A percentile compares a stretch with the other conserved stretches of the same genome.
phyloP scores from a whole-genome alignment of 2,329 filamentous ascomycete species.

The Cadophora gregata region DNA sequence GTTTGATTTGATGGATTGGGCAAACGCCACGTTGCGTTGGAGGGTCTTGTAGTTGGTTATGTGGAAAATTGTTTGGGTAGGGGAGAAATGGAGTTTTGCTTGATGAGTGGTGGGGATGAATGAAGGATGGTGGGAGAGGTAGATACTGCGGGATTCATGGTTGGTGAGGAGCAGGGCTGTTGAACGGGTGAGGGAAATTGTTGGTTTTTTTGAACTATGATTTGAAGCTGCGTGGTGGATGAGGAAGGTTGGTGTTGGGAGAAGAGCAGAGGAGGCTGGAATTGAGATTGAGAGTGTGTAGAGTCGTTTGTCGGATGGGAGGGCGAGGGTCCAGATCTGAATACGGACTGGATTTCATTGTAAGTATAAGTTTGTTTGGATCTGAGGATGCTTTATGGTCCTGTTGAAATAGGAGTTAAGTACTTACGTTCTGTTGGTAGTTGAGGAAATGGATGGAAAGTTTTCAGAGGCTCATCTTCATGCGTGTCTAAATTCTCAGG shows the following conservation, averaged over 20 bases:
- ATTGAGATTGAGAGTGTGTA: neutral
- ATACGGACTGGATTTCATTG: neutral
- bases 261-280: neutral
- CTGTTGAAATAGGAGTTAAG: too few species aligned
- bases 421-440: conserved; percentile 1
- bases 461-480: neutral
- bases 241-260: neutral
- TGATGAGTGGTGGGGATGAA: neutral
- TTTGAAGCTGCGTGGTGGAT: neutral
- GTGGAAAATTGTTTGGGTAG: neutral
- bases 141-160: neutral
- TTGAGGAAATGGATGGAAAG: neutral
- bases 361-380: neutral
- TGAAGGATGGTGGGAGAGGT: neutral
- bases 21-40: neutral
- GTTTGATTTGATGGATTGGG: neutral
- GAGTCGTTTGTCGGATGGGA: neutral
- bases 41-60: neutral
- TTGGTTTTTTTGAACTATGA: neutral
- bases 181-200: neutral
- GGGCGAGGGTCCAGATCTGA: conserved; percentile 2
- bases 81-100: neutral
- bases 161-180: neutral
- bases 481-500: neutral
- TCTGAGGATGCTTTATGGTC: neutral